Evolutionary conservation across 345 rosid species (phyloP), one percentile per base, ranked within the genome.

Genomic region (Cardiospermum halicacabum): DNA sequence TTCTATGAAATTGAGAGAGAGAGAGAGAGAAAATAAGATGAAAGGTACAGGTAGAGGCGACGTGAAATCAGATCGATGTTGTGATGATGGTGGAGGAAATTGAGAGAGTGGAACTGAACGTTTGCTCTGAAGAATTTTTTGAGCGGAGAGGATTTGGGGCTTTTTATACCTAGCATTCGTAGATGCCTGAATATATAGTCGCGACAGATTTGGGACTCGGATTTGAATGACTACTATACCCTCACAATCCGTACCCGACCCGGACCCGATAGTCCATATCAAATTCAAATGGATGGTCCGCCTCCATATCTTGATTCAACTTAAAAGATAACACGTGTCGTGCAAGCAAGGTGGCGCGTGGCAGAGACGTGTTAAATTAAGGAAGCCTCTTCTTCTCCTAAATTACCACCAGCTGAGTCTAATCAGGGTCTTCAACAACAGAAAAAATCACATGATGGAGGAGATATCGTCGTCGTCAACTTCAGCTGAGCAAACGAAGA

Each of bases 121-220:
- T 80, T 75, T 66, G 61, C 43, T 31, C 21, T 37, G 72, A 72
- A 62, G 64, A 62, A n/a, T 59, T 45, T 60, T 74, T 81, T 77
- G 77, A 70, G 89, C 91, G 95, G 83, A 83, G 74, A 74, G 70
- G 73, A 16, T 61, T 65, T 72, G 75, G 85, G 83, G 77, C 81
- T 5, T 85, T 91, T 68, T 92, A 87, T 92, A 92, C 92, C 88
- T 87, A 84, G 80, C 7, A 79, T 89, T 87, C 75, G 94, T 82
- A 83, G 86, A 70, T 69, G 51, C 62, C 31, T 78, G 69, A 70
- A 72, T 89, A 84, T 87, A 92, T 92, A 92, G 83, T 45, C 60
- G 78, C 77, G 70, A 68, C 66, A 27, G 58, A 48, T 60, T 56
- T 68, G 77, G 67, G 5, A 16, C 39, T 34, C 39, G 5, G 0